phyloP scores from a whole-genome alignment of 768 basidiomycete genomes.

The Coprinopsis strossmayeri region DNA sequence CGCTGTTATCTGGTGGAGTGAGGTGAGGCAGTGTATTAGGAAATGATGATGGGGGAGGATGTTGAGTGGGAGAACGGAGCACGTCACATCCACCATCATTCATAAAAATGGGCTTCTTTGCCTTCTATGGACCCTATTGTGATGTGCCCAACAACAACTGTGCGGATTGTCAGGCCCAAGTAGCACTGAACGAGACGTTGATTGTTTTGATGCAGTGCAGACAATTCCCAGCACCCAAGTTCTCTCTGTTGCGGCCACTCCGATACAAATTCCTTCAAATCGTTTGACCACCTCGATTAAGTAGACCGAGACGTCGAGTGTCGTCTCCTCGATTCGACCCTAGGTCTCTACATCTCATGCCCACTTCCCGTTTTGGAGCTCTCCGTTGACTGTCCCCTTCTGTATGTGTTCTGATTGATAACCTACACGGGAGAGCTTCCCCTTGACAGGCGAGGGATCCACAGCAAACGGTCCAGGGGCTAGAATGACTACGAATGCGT shows the following conservation, averaged over 20 bases:
- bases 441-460: neutral
- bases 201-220: no score
- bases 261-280: no score
- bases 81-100: neutral
- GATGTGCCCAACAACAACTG: neutral
- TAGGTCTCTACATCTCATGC: no score
- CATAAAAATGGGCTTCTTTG: slow-evolving; percentile 3
- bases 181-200: neutral
- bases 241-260: no score
- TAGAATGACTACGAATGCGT: neutral
- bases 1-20: neutral
- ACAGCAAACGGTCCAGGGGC: neutral
- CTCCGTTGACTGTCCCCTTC: no score
- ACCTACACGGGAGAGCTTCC: no score
- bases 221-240: no score
- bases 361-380: no score
- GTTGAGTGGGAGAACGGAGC: no score
- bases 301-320: no score
- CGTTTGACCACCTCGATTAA: no score
- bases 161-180: slow-evolving; percentile 2
- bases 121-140: neutral
- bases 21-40: neutral
- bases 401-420: neutral
- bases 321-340: no score
- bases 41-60: neutral